Conservation (phyloP, 1,139 yeast species). For the Blastobotrys raffinosifermentans region DNA sequence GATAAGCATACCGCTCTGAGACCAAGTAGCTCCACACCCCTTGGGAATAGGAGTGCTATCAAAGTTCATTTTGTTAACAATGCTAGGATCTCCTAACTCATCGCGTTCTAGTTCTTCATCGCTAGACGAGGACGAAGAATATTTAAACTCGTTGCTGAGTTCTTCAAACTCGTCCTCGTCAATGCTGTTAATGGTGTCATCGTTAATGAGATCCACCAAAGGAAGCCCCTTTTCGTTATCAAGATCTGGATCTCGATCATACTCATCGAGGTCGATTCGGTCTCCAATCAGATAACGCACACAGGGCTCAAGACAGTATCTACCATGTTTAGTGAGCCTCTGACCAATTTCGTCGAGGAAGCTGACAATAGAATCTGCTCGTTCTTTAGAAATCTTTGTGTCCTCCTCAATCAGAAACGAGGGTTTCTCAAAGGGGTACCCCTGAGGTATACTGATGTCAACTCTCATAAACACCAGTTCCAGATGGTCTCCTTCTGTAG, state of each 20-base stretch:
- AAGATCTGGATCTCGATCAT: constrained; percentile 8
- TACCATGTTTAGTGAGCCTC: constrained; percentile 50
- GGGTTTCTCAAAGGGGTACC: constrained; percentile 62
- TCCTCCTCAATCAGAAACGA: constrained; percentile 72
- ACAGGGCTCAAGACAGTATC: constrained; percentile 73
- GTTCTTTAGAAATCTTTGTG: constrained; percentile 50
- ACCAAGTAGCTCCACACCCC: constrained; percentile 91
- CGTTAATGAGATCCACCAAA: constrained; percentile 5
- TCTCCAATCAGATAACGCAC: constrained; percentile 80
- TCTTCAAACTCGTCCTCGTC: constrained; percentile 16
- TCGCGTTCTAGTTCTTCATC: constrained; percentile 19
- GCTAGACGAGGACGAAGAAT: constrained; percentile 21
- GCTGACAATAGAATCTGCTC: constrained; percentile 45
- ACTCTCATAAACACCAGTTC: constrained; percentile 66
- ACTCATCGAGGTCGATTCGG: constrained; percentile 36
- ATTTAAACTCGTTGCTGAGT: constrained; percentile 11
- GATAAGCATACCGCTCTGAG: constrained; percentile 67
- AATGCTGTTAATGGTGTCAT: constrained; percentile 13
- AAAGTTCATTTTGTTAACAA: constrained; percentile 27
- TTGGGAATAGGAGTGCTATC: constrained; percentile 89
- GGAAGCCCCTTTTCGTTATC: constrained; percentile 4
- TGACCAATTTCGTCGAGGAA: constrained; percentile 52
- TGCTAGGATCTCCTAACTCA: constrained; percentile 20
- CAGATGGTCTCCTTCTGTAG: constrained; percentile 36
- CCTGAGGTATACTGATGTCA: constrained; percentile 58